A percentile compares a stretch with the other conserved stretches of the same genome.
Evolutionary conservation across 345 rosid genomes (phyloP).

Genomic region (Boechera divaricarpa): DNA sequence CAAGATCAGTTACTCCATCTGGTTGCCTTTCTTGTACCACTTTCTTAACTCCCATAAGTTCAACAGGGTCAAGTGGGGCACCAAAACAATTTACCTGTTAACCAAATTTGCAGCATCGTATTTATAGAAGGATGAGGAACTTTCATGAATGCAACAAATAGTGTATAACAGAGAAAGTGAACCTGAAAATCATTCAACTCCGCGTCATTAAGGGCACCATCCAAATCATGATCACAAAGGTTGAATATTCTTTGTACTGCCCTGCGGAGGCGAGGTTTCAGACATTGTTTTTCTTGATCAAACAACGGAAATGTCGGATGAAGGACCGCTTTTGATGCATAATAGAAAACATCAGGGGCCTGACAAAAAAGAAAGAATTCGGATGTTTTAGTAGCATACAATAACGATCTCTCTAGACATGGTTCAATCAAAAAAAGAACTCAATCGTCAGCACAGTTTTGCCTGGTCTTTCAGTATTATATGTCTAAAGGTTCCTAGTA

Average conservation of each 20-base stretch:
- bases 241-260: slow-evolving; percentile 80
- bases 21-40: slow-evolving; percentile 82
- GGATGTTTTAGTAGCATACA: not conserved
- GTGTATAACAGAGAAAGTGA: slow-evolving; percentile 28
- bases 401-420: not conserved
- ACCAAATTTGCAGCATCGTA: slow-evolving; percentile 36
- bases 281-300: slow-evolving; percentile 73
- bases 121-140: slow-evolving; percentile 8
- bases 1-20: slow-evolving; percentile 77
- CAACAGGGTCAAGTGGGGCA: slow-evolving; percentile 77
- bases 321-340: slow-evolving; percentile 81
- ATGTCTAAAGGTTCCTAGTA: not conserved
- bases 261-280: slow-evolving; percentile 74
- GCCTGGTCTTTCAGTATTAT: not conserved
- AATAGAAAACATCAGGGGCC: slow-evolving; percentile 90
- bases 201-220: slow-evolving; percentile 76
- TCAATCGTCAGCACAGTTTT: not conserved
- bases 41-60: slow-evolving; percentile 73
- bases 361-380: slow-evolving; percentile 34
- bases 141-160: slow-evolving; percentile 18
- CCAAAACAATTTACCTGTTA: slow-evolving; percentile 76
- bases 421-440: slow-evolving; percentile 13
- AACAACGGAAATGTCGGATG: slow-evolving; percentile 81
- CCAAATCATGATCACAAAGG: slow-evolving; percentile 78
- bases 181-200: slow-evolving; percentile 93